phyloP scores from a whole-genome alignment of 805 yeast genomes.

The Candida suzukii region DNA sequence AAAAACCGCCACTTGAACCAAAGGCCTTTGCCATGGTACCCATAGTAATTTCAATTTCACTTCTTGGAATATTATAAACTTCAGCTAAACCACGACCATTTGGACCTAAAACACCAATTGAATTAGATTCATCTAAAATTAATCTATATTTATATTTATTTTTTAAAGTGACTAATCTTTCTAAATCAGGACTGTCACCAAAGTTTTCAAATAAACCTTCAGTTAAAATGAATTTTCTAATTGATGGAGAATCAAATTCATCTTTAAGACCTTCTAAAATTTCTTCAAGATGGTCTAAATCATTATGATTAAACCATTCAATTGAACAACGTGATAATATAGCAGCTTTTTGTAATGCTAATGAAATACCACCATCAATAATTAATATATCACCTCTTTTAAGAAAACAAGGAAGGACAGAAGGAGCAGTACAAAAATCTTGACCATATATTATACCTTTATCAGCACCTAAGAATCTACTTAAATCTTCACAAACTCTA shows the following conservation, averaged over 20 bases:
- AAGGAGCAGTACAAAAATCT: slow-evolving; percentile 78
- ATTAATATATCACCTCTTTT: slow-evolving; percentile 92
- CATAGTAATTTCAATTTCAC: slow-evolving; percentile 74
- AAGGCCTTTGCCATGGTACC: slow-evolving; percentile 81
- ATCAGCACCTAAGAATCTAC: slow-evolving; percentile 71
- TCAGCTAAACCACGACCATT: slow-evolving; percentile 86
- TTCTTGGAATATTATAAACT: slow-evolving; percentile 57
- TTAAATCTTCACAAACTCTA: slow-evolving; percentile 66
- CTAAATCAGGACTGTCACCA: slow-evolving; percentile 75
- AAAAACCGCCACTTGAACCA: slow-evolving; percentile 89
- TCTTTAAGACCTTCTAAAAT: slow-evolving; percentile 56
- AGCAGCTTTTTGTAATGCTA: slow-evolving; percentile 84
- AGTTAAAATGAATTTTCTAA: slow-evolving; percentile 84
- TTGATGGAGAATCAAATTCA: slow-evolving; percentile 64
- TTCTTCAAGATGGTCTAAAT: slow-evolving; percentile 71
- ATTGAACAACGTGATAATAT: slow-evolving; percentile 81
- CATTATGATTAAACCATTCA: slow-evolving; percentile 82
- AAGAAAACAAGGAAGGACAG: slow-evolving; percentile 87
- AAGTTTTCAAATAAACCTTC: slow-evolving; percentile 81
- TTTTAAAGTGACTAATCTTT: slow-evolving; percentile 64
- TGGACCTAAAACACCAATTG: slow-evolving; percentile 79
- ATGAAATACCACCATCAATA: slow-evolving; percentile 71
- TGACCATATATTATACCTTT: slow-evolving; percentile 85
- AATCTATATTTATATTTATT: slow-evolving; percentile 78
- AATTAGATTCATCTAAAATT: slow-evolving; percentile 79